These are phyloP conservation scores for Mortierella sp. DNA, from an alignment of 371 early-diverging fungal species.

Conservation along the genomic window DNA sequence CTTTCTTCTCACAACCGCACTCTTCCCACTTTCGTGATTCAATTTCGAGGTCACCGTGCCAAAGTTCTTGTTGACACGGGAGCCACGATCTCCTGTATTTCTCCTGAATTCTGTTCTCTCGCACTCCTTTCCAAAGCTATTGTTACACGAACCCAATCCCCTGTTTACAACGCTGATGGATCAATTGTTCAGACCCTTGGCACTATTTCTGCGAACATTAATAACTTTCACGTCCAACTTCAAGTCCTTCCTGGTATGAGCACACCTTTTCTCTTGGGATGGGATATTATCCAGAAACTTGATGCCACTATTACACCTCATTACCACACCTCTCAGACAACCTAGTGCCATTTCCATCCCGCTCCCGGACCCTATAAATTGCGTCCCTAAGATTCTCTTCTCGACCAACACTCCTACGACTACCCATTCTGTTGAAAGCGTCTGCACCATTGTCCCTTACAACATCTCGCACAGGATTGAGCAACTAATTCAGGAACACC, in stretches of 20 bases:
- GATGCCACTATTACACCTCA: background rate
- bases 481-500: conserved; percentile 16
- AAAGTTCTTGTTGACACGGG: conserved; percentile 9
- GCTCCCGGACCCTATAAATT: background rate
- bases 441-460: conserved; percentile 3
- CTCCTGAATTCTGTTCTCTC: conserved; percentile 8
- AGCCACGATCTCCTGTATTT: conserved; percentile 14
- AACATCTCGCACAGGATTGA: background rate
- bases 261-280: conserved; percentile 7
- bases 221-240: background rate
- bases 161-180: background rate
- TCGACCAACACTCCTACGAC: background rate
- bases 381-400: background rate
- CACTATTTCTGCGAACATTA: background rate
- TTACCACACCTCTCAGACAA: background rate
- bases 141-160: background rate
- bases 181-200: conserved; percentile 13
- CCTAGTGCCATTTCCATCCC: too few relatives aligned
- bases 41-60: background rate
- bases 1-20: too few relatives aligned
- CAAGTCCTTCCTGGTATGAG: conserved; percentile 9
- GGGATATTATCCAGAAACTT: conserved; percentile 6
- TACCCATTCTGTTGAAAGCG: background rate
- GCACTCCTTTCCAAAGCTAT: background rate
- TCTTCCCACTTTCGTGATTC: background rate